phyloP scores from a whole-genome alignment of 305 asterid species.

The Coffea humblotiana region DNA sequence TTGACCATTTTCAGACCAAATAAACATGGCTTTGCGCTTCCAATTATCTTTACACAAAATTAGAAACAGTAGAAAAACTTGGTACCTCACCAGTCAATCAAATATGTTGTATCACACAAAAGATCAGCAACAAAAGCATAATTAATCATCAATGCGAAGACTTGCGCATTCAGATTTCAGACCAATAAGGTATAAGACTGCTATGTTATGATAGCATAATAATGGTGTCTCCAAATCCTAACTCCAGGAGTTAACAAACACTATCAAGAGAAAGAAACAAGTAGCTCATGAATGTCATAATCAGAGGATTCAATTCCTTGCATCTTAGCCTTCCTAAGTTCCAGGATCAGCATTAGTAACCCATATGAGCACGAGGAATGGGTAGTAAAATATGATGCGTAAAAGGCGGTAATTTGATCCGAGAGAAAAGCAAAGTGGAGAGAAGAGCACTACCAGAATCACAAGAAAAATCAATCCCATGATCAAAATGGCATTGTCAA shows the following conservation, averaged over 20 bases:
- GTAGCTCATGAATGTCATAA: neutral
- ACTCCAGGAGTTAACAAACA: neutral
- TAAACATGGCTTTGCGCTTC: neutral
- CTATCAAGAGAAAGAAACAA: neutral
- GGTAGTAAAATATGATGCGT: neutral
- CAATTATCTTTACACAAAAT: too few species aligned
- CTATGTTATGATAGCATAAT: neutral
- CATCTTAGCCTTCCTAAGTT: neutral
- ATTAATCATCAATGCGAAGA: neutral
- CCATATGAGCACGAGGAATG: neutral
- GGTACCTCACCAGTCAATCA: neutral
- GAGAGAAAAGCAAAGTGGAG: neutral
- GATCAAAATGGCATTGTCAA: slow-evolving; percentile 21
- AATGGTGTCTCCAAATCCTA: neutral
- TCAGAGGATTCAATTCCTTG: neutral
- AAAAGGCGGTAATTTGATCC: neutral
- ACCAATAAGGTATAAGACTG: neutral
- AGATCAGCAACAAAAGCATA: neutral
- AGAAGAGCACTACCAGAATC: neutral
- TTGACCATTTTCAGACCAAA: neutral
- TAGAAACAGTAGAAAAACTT: neutral
- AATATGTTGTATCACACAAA: neutral
- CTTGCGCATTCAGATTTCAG: neutral
- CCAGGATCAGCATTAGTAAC: neutral
- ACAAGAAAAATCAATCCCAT: neutral